Base-by-base conservation (phyloP, 169 alveolate species). In the Fabrea salina region DNA sequence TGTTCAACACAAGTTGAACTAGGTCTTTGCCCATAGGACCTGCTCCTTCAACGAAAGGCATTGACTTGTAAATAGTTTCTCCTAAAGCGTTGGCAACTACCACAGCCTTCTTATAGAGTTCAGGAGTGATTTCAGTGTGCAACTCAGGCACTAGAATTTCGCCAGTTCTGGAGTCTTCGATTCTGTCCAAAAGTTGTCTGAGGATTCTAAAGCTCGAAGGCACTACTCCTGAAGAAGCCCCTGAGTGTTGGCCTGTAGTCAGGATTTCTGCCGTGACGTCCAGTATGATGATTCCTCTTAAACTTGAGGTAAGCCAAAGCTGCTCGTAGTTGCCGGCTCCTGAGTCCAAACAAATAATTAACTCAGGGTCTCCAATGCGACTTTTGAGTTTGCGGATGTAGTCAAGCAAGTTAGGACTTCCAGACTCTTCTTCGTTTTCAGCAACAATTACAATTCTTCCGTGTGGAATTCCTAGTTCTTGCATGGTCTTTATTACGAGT, bases 341-440 rank as follows among this genome's bases (percentile, higher is more conserved):
- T 33, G 93, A 83, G 80, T 93, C 97, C 75, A 91, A 75, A 57
- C 95, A 89, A 25, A 91, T 30, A 75, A 91, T 86, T n/a, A 85
- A 41, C 64, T 91, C 94, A 37, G 90, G 93, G 4, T 78, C 70
- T 4, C 92, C 90, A 40, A 89, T 88, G 71, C 84, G 68, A 8
- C 83, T 88, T 39, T 58, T 71, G 13, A 88, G 82, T 64, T 67
- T 82, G 22, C 77, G 87, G 25, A 93, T 57, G 66, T 89, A 89
- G 54, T 71, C 53, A 22, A 83, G 74, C 19, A 93, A 82, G 54
- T 86, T 44, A 44, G 56, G 50, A 71, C 85, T 76, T 19, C 93
- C 89, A 82, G 94, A 86, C 85, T 93, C 97, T 86, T 90, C 97
- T 61, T 88, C 91, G n/a, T 93, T 92, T 80, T 93, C 97, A 50